phyloP scores from a whole-genome alignment of 306 rosid genomes.

The Quercus parvula region DNA sequence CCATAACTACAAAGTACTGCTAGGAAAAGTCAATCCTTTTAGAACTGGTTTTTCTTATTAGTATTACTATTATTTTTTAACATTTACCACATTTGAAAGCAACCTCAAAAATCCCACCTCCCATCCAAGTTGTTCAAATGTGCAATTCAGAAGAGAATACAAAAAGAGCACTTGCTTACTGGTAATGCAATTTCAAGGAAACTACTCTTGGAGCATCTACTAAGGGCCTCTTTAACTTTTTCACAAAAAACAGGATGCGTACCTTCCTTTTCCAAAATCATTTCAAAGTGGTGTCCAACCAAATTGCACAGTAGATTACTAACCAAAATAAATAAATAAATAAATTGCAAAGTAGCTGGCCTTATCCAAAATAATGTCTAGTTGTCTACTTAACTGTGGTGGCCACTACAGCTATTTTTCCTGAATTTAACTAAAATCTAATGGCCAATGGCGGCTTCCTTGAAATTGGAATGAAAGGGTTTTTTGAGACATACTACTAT shows the following conservation, averaged over 20 bases:
- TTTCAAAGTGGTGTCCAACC: neutral
- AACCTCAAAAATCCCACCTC: neutral
- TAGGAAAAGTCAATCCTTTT: neutral
- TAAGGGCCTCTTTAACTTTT: constrained; percentile 10
- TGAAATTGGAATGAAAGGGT: neutral
- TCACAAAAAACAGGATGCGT: neutral
- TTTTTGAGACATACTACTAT: neutral
- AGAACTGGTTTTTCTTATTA: neutral
- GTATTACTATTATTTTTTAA: neutral
- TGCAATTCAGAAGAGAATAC: neutral
- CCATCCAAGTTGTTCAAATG: neutral
- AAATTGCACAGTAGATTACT: neutral
- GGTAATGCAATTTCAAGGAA: constrained; percentile 11
- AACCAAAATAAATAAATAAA: neutral
- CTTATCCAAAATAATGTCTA: neutral
- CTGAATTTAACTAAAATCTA: neutral
- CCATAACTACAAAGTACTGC: neutral
- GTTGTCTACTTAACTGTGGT: neutral
- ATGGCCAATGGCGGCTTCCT: neutral
- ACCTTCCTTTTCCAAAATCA: constrained; percentile 2
- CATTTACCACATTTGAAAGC: neutral
- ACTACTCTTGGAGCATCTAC: constrained; percentile 1
- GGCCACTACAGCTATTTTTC: neutral
- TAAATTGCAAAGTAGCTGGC: neutral
- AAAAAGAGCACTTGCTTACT: neutral